Conservation (phyloP, 2,329 filamentous ascomycete genomes). For the Acephala macrosclerotiorum region DNA sequence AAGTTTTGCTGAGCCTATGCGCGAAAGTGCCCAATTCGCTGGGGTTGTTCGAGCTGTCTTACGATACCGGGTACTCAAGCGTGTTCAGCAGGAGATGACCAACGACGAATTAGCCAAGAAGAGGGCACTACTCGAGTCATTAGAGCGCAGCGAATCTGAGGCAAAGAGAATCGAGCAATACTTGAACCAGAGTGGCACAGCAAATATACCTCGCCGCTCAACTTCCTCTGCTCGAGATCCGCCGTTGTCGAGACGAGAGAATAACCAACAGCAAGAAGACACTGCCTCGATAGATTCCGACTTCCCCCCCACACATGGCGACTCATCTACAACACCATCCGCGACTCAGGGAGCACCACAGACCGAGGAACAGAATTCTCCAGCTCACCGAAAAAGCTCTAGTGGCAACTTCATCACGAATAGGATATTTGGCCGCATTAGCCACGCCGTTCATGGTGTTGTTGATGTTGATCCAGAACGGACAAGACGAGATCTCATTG, state of each 20-base stretch:
- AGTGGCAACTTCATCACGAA: constrained; percentile 91
- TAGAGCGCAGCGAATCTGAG: constrained; percentile 94
- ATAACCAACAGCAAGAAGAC: constrained; percentile 66
- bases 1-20: constrained; percentile 96
- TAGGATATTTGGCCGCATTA: constrained; percentile 94
- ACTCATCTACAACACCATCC: constrained; percentile 72
- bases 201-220: constrained; percentile 71
- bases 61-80: constrained; percentile 88
- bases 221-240: constrained; percentile 62
- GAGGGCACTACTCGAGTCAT: constrained; percentile 77
- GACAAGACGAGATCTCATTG: constrained; percentile 90
- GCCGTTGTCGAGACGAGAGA: constrained; percentile 56
- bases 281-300: constrained; percentile 94
- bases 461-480: constrained; percentile 96
- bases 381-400: constrained; percentile 77
- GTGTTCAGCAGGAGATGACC: constrained; percentile 97
- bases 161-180: constrained; percentile 94
- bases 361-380: constrained; percentile 50
- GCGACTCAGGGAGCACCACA: constrained; percentile 75
- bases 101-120: constrained; percentile 93
- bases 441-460: constrained; percentile 94
- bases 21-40: constrained; percentile 96
- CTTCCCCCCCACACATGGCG: constrained; percentile 88
- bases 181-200: constrained; percentile 75
- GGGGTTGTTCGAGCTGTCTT: constrained; percentile 90